Percentiles rank a stretch among this genome's conserved stretches.
Evolutionary conservation across 768 basidiomycete genomes (phyloP).

Genomic region (Russula olivacea): DNA sequence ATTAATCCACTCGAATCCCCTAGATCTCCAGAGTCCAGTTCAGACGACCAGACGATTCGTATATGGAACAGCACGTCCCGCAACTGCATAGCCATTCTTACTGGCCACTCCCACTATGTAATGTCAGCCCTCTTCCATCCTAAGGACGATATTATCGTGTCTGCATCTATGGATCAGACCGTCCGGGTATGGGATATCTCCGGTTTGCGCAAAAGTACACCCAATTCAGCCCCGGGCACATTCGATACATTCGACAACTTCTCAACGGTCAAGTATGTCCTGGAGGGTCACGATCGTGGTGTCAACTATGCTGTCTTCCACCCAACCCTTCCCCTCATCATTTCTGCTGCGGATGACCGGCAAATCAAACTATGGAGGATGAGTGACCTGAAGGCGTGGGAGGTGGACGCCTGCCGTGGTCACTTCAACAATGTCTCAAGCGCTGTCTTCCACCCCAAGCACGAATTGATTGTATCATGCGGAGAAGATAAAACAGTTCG

Average conservation of each 20-base stretch:
- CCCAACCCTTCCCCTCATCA: slow-evolving; percentile 91
- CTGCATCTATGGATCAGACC: slow-evolving; percentile 97
- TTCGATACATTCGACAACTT: slow-evolving; percentile 89
- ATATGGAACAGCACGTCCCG: slow-evolving; percentile 99
- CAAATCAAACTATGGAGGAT: slow-evolving; percentile 99
- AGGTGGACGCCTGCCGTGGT: slow-evolving; percentile 95
- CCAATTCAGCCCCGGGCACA: slow-evolving; percentile 57
- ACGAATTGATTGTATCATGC: slow-evolving; percentile 94
- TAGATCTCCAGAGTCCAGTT: slow-evolving; percentile 69
- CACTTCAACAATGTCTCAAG: slow-evolving; percentile 98
- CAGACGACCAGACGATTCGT: slow-evolving; percentile 98
- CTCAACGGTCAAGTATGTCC: slow-evolving; percentile 94
- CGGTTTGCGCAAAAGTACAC: slow-evolving; percentile 83
- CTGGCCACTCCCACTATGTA: slow-evolving; percentile 99
- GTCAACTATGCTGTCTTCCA: slow-evolving; percentile 98
- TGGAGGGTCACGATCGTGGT: slow-evolving; percentile 93
- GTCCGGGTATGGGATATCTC: slow-evolving; percentile 99
- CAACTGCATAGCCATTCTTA: slow-evolving; percentile 96
- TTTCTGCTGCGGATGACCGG: slow-evolving; percentile 94
- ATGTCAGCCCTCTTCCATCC: slow-evolving; percentile 99
- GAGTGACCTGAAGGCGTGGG: slow-evolving; percentile 99
- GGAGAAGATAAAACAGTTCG: slow-evolving; percentile 98
- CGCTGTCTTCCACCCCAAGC: slow-evolving; percentile 94
- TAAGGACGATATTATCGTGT: slow-evolving; percentile 96
- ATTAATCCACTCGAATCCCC: neutral